These are phyloP conservation scores for Alternaria sp. DNA, from an alignment of 2,329 filamentous ascomycete species.

Conservation along the genomic window DNA sequence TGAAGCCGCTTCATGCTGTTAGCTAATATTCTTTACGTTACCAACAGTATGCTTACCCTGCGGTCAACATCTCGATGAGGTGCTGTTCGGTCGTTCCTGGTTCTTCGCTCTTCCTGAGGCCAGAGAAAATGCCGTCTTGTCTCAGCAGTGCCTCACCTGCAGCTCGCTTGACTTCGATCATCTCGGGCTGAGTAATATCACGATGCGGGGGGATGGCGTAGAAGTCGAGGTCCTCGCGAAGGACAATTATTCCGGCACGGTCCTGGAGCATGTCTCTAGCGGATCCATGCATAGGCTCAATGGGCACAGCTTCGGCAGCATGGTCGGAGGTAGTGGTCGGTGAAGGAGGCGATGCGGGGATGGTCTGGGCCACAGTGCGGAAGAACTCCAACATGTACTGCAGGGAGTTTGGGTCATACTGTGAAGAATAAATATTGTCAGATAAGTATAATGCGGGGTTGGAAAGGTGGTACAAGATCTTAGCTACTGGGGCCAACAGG, in stretches of 20 bases:
- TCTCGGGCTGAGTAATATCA: conserved; percentile 85
- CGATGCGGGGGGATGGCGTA: conserved; percentile 89
- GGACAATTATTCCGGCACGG: conserved; percentile 93
- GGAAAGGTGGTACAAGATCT: conserved; percentile 54
- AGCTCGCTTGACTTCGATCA: conserved; percentile 95
- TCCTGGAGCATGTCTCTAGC: conserved; percentile 82
- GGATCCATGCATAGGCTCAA: conserved; percentile 75
- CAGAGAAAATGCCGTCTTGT: conserved; percentile 96
- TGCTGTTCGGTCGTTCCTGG: conserved; percentile 96
- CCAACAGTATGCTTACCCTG: conserved; percentile 71
- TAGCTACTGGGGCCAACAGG: conserved; percentile 47
- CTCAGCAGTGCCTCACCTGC: conserved; percentile 84
- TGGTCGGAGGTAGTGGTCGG: conserved; percentile 59
- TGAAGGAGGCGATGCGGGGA: conserved; percentile 75
- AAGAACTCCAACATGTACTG: conserved; percentile 99
- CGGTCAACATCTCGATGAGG: conserved; percentile 98
- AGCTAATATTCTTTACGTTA: background rate
- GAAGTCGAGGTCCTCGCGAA: conserved; percentile 96
- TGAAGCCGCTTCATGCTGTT: conserved; percentile 76
- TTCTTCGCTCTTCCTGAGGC: conserved; percentile 92
- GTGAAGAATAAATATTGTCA: conserved; percentile 62
- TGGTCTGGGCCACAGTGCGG: conserved; percentile 94
- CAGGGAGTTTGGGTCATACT: conserved; percentile 96
- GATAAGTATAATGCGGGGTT: conserved; percentile 62
- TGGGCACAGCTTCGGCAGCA: conserved; percentile 65